A percentile compares a stretch with the other conserved stretches of the same genome.
Conservation (phyloP, 352 stramenopile genomes). For the Globisporangium parvum region DNA sequence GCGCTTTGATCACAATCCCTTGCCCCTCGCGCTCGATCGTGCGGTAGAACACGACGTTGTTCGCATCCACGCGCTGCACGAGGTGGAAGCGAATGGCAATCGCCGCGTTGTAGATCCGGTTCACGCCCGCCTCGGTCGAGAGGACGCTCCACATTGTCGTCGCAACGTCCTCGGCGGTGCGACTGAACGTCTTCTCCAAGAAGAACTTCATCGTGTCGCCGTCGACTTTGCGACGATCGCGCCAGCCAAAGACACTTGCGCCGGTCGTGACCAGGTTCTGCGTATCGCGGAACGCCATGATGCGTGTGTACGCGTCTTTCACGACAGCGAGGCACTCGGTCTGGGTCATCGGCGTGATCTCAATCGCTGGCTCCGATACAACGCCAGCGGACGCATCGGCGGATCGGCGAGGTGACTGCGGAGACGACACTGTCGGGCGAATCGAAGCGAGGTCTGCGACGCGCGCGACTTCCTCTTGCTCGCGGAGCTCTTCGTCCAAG, state of each 20-base stretch:
- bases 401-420: not conserved
- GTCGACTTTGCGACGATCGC: conserved; percentile 40
- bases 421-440: not conserved
- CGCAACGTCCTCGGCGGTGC: conserved; percentile 31
- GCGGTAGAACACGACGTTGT: conserved; percentile 62
- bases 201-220: conserved; percentile 54
- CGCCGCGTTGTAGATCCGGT: conserved; percentile 57
- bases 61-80: conserved; percentile 44
- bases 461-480: conserved; percentile 13
- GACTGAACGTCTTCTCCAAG: conserved; percentile 54
- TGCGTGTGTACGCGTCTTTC: conserved; percentile 35
- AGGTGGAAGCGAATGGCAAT: conserved; percentile 43
- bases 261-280: conserved; percentile 40
- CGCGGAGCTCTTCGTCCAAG: conserved; percentile 43
- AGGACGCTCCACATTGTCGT: conserved; percentile 52
- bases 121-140: conserved; percentile 43
- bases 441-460: not conserved
- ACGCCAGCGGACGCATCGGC: not conserved
- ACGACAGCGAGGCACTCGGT: conserved; percentile 43
- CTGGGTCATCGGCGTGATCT: conserved; percentile 27
- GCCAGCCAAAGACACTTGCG: conserved; percentile 58
- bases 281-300: conserved; percentile 32
- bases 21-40: conserved; percentile 44
- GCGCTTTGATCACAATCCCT: conserved; percentile 39
- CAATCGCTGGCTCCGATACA: conserved; percentile 7